Base-by-base conservation (phyloP, 2,329 filamentous ascomycete genomes). In the Exophiala sp. region DNA sequence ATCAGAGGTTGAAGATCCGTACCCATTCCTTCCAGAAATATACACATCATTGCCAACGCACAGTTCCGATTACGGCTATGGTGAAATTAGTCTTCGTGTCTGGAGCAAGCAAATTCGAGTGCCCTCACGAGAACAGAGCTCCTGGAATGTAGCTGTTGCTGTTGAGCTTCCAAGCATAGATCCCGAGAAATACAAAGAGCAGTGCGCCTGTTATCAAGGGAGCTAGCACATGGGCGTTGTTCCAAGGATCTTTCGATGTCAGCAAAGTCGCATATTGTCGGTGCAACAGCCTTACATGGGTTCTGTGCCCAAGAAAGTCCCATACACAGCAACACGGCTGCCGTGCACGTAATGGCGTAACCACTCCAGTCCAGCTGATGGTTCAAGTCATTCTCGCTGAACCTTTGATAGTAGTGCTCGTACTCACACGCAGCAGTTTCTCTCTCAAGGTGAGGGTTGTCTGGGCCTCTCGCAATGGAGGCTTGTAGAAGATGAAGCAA, bases 141-240 rank as follows among this genome's bases (percentile, higher is more conserved):
- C 40, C 43, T 8, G 50, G 50, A 16, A 53, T 53, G 50, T 47
- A 53, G 43, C 50, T 53, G 50, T 53, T 39, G 33, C 42, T 53
- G 32, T 24, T 32, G 36, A 53, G n/a, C 24, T 53, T 53, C 50
- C 50, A 53, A 10, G 29, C 35, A 34, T 53, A 53, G 18, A 47
- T 35, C 34, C 3, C 50, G 42, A 53, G 42, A n/a, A 46, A 36
- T 14, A 47, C 21, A 21, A 53, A 53, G 9, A 53, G 9, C 11
- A 11, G 7, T 20, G 38, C 33, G 29, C 49, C 49, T 21, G 39
- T 36, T 5, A 52, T 8, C 11, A 52, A 34, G 3, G 49, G 49
- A 21, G 40, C 49, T 16, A 52, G 24, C 34, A 52, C 49, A 18
- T 52, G 40, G 8, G 49, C 24, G 33, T 46, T 29, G 3, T 29